Conservation (phyloP, 2,329 filamentous ascomycete species). For the Westerdykella ornata region DNA sequence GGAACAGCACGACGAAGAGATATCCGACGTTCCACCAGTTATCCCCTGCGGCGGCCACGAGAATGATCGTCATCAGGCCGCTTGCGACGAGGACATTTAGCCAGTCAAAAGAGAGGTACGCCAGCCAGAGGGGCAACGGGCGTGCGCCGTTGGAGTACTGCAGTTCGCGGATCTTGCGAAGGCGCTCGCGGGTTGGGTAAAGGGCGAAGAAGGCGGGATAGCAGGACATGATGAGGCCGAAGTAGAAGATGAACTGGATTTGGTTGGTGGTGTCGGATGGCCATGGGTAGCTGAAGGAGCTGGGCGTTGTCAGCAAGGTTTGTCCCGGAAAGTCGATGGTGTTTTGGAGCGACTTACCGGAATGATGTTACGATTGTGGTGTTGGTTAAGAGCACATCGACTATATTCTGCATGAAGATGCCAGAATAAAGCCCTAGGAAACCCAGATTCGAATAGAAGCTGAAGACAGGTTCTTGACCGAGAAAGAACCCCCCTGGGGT, state of each 20-base stretch:
- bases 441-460: conserved; percentile 59
- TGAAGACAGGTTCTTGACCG: conserved; percentile 55
- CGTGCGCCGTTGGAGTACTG: conserved; percentile 87
- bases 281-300: conserved; percentile 16
- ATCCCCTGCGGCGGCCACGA: conserved; percentile 47
- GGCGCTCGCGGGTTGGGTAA: conserved; percentile 74
- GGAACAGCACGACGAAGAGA: conserved; percentile 68
- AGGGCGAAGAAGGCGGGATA: conserved; percentile 81
- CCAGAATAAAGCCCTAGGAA: conserved; percentile 55
- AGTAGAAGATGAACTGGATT: conserved; percentile 70
- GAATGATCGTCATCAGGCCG: conserved; percentile 59
- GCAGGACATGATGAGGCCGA: conserved; percentile 64
- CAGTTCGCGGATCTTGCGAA: conserved; percentile 68
- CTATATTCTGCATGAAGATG: conserved; percentile 80
- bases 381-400: conserved; percentile 68
- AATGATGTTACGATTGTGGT: conserved; percentile 61
- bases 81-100: conserved; percentile 60
- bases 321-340: background rate
- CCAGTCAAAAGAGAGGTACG: conserved; percentile 74
- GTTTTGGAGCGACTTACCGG: conserved; percentile 5
- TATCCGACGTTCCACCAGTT: conserved; percentile 74
- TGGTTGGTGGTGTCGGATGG: conserved; percentile 39
- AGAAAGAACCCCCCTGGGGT: conserved; percentile 71
- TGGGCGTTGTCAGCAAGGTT: conserved; percentile 1
- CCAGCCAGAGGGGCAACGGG: conserved; percentile 72